Percentiles rank a stretch among this genome's conserved stretches.
Evolutionary conservation across 31 red algal genomes (phyloP).

Genomic region (Asparagopsis taxiformis): DNA sequence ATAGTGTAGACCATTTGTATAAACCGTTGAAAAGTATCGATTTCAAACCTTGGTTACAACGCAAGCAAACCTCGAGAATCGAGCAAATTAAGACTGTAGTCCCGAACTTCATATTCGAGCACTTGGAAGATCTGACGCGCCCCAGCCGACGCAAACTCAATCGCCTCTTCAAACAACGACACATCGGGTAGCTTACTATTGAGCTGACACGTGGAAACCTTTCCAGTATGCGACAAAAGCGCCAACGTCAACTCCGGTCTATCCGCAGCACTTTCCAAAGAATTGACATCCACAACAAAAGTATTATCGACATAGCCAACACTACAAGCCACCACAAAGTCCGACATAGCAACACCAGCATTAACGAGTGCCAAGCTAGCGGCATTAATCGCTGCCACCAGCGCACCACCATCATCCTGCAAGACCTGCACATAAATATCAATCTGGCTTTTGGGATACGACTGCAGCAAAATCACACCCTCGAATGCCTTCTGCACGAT

Average conservation of each 20-base stretch:
- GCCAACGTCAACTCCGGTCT: constrained; percentile 60
- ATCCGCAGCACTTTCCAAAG: constrained; percentile 36
- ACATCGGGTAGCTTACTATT: constrained; percentile 21
- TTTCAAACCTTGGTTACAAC: neutral
- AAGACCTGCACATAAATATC: constrained; percentile 85
- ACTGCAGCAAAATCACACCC: constrained; percentile 47
- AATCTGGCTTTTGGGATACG: constrained; percentile 52
- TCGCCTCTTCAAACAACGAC: constrained; percentile 11
- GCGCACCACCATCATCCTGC: constrained; percentile 83
- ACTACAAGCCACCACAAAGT: constrained; percentile 70
- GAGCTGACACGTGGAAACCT: constrained; percentile 33
- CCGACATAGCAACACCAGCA: constrained; percentile 84
- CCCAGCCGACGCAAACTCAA: constrained; percentile 32
- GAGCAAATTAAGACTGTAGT: constrained; percentile 28
- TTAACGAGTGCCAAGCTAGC: constrained; percentile 78
- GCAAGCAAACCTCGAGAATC: constrained; percentile 55
- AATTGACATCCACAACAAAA: constrained; percentile 64
- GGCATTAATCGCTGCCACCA: constrained; percentile 84
- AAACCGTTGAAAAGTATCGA: neutral
- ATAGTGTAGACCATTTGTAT: neutral
- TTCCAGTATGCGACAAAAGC: constrained; percentile 38
- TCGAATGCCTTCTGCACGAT: constrained; percentile 62
- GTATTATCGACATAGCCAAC: constrained; percentile 60
- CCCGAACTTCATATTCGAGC: constrained; percentile 46
- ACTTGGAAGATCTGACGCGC: constrained; percentile 38